phyloP scores from a whole-genome alignment of 331 rosid genomes.

The Dryas integrifolia region DNA sequence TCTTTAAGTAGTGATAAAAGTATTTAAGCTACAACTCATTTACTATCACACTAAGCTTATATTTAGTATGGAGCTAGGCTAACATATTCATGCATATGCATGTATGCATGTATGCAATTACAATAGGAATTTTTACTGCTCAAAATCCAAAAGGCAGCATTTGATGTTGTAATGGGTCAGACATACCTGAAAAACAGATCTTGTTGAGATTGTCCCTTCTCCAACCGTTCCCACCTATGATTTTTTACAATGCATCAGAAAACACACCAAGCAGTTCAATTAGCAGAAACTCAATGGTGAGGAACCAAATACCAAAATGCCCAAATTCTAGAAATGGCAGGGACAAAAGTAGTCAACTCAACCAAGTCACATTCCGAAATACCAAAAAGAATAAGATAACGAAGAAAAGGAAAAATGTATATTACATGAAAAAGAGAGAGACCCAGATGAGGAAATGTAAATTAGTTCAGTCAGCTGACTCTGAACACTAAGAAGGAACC shows the following conservation, averaged over 20 bases:
- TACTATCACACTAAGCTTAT: neutral
- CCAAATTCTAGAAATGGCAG: neutral
- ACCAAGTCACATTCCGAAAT: neutral
- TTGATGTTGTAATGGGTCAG: neutral
- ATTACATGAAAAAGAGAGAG: neutral
- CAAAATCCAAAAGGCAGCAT: neutral
- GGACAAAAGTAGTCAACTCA: neutral
- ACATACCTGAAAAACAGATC: constrained; percentile 42
- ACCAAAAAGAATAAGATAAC: neutral
- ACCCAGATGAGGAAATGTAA: constrained; percentile 4
- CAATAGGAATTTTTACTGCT: neutral
- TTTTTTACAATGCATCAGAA: constrained; percentile 13
- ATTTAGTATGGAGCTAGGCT: neutral
- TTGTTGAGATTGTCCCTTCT: constrained; percentile 32
- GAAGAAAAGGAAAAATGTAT: neutral
- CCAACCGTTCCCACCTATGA: constrained; percentile 39
- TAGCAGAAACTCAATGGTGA: neutral
- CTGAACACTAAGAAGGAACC: neutral
- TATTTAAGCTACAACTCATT: neutral
- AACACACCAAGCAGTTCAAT: constrained; percentile 2
- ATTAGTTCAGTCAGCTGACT: neutral
- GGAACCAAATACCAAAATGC: neutral
- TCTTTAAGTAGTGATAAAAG: neutral
- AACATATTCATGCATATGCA: neutral
- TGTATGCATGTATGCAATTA: neutral